A percentile compares a stretch with the other conserved stretches of the same genome.
These are phyloP conservation scores for Verticillium albo-atrum DNA, from an alignment of 2,329 filamentous ascomycete genomes.

Conservation along the genomic window DNA sequence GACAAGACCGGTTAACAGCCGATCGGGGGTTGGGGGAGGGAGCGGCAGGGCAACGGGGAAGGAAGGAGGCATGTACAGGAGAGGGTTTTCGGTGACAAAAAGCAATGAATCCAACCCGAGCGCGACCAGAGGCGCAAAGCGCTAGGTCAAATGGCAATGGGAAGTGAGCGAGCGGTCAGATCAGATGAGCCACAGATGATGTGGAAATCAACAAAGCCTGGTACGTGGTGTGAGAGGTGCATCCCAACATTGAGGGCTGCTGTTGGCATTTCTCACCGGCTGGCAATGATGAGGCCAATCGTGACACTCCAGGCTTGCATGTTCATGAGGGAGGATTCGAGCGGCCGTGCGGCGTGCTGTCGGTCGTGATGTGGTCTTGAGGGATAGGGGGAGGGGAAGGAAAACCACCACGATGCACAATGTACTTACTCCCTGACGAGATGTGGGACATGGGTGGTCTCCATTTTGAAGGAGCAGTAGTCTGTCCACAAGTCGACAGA, in stretches of 20 bases:
- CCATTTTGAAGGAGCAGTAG: conserved; percentile 96
- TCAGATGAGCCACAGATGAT: conserved; percentile 26
- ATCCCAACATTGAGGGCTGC: conserved; percentile 52
- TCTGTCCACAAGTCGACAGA: conserved; percentile 97
- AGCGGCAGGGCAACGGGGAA: conserved; percentile 39
- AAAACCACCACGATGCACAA: conserved; percentile 46
- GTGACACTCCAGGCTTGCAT: conserved; percentile 30
- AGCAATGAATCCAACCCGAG: conserved; percentile 46
- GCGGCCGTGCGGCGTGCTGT: conserved; percentile 34
- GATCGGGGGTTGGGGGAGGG: conserved; percentile 9
- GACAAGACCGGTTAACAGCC: conserved; percentile 22
- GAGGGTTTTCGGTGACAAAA: conserved; percentile 48
- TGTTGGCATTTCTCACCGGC: conserved; percentile 71
- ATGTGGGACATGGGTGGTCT: conserved; percentile 91
- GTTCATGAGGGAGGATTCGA: conserved; percentile 18
- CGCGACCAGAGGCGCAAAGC: conserved; percentile 26
- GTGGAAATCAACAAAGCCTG: conserved; percentile 52
- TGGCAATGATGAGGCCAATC: conserved; percentile 18
- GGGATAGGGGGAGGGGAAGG: conserved; percentile 43
- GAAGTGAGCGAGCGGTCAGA: conserved; percentile 24
- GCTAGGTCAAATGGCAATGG: conserved; percentile 29
- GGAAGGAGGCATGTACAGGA: conserved; percentile 26
- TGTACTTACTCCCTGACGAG: conserved; percentile 99
- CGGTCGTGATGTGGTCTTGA: conserved; percentile 51
- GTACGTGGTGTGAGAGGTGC: conserved; percentile 61